Evolutionary conservation across 2,329 filamentous ascomycete genomes (phyloP).

Genomic region (Ascochyta clinopodiicola): DNA sequence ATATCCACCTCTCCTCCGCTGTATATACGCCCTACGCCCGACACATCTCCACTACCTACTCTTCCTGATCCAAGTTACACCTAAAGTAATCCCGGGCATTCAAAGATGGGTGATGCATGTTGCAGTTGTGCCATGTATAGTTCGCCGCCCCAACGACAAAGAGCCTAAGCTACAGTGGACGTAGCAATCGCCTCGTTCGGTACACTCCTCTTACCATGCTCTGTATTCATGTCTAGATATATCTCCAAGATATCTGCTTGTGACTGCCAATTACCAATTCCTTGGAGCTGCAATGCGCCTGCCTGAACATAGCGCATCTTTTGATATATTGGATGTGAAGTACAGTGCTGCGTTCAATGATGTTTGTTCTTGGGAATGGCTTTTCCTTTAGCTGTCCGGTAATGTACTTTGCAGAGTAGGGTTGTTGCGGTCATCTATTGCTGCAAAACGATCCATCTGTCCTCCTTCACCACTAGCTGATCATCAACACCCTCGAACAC

Average conservation of each 20-base stretch:
- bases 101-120: background rate
- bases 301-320: background rate
- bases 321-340: background rate
- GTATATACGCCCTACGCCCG: background rate
- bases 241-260: background rate
- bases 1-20: background rate
- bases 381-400: too few relatives aligned
- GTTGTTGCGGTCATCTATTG: too few relatives aligned
- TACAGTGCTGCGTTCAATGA: background rate
- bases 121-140: background rate
- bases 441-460: too few relatives aligned
- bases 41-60: background rate
- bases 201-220: background rate
- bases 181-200: background rate
- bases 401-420: too few relatives aligned
- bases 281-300: background rate
- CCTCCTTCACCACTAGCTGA: too few relatives aligned
- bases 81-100: background rate
- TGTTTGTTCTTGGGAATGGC: too few relatives aligned
- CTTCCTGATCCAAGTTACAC: background rate
- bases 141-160: background rate
- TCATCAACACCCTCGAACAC: too few relatives aligned
- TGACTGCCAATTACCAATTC: background rate
- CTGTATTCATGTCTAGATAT: background rate
- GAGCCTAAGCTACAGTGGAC: background rate